A percentile compares a stretch with the other conserved stretches of the same genome.
These are phyloP conservation scores for Wickerhamiella nectarea DNA, from an alignment of 805 yeast species.

Conservation along the genomic window DNA sequence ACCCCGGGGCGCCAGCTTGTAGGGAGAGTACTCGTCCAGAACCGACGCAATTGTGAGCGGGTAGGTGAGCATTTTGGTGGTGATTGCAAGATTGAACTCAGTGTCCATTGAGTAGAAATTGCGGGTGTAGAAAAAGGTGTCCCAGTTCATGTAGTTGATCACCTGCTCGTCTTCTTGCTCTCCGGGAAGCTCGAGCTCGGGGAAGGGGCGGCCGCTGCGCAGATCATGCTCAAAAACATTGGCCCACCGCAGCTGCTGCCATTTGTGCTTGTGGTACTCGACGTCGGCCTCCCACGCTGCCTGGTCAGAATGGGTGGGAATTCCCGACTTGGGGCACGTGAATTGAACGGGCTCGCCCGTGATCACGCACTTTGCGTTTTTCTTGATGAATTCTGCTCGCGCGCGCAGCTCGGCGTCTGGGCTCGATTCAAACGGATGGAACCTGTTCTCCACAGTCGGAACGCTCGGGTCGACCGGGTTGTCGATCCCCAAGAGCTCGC, in stretches of 20 bases:
- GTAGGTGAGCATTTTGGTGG: slow-evolving; percentile 84
- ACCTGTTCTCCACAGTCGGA: slow-evolving; percentile 60
- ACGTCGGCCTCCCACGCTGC: slow-evolving; percentile 80
- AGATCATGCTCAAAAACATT: slow-evolving; percentile 91
- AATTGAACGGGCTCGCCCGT: slow-evolving; percentile 66
- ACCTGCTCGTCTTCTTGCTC: slow-evolving; percentile 57
- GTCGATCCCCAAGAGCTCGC: slow-evolving; percentile 20
- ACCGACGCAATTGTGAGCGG: slow-evolving; percentile 81
- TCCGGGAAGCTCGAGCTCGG: slow-evolving; percentile 88
- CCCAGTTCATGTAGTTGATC: slow-evolving; percentile 79
- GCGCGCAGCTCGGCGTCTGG: slow-evolving; percentile 79
- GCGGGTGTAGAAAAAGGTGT: slow-evolving; percentile 81
- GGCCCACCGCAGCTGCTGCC: slow-evolving; percentile 68
- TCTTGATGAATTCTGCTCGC: slow-evolving; percentile 80
- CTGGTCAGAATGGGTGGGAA: slow-evolving; percentile 85
- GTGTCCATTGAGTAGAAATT: slow-evolving; percentile 93
- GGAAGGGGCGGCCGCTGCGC: slow-evolving; percentile 85
- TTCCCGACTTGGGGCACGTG: slow-evolving; percentile 88
- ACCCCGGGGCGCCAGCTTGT: slow-evolving; percentile 66
- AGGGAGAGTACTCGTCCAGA: slow-evolving; percentile 76
- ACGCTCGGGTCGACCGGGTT: slow-evolving; percentile 12
- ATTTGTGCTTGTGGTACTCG: slow-evolving; percentile 47
- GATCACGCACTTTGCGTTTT: slow-evolving; percentile 82
- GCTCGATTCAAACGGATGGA: slow-evolving; percentile 84
- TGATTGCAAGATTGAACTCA: slow-evolving; percentile 88